A percentile compares a stretch with the other conserved stretches of the same genome.
phyloP scores from a whole-genome alignment of 306 rosid species.

The Acmispon strigosus region DNA sequence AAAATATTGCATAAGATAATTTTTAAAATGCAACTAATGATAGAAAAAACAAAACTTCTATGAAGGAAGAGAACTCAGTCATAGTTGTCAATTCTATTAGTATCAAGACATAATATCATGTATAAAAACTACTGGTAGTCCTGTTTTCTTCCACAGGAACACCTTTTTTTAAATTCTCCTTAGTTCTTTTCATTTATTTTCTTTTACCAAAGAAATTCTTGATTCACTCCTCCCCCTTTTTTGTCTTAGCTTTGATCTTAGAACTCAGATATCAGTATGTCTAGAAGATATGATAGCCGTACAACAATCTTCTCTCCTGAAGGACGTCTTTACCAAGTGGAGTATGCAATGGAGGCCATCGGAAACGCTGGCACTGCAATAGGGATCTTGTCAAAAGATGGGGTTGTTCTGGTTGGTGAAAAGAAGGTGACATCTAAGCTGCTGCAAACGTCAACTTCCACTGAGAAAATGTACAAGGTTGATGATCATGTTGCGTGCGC shows the following conservation, averaged over 20 bases:
- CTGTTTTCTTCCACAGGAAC: background rate
- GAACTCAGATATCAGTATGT: constrained; percentile 26
- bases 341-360: constrained; percentile 53
- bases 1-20: background rate
- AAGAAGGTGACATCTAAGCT: constrained; percentile 47
- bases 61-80: background rate
- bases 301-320: constrained; percentile 51
- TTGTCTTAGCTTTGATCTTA: constrained; percentile 10
- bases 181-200: background rate
- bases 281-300: constrained; percentile 51
- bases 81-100: background rate
- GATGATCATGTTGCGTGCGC: constrained; percentile 54
- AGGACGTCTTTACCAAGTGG: constrained; percentile 48
- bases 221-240: background rate
- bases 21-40: background rate
- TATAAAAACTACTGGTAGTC: background rate
- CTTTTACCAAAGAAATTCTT: background rate
- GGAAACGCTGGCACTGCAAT: constrained; percentile 52
- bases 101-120: background rate
- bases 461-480: constrained; percentile 49
- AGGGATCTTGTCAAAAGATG: constrained; percentile 47
- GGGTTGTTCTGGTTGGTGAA: constrained; percentile 47
- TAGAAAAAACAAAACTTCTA: background rate
- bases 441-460: constrained; percentile 48
- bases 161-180: background rate